Conservation (phyloP, 1,139 yeast species). For the Geotrichum carabidarum region DNA sequence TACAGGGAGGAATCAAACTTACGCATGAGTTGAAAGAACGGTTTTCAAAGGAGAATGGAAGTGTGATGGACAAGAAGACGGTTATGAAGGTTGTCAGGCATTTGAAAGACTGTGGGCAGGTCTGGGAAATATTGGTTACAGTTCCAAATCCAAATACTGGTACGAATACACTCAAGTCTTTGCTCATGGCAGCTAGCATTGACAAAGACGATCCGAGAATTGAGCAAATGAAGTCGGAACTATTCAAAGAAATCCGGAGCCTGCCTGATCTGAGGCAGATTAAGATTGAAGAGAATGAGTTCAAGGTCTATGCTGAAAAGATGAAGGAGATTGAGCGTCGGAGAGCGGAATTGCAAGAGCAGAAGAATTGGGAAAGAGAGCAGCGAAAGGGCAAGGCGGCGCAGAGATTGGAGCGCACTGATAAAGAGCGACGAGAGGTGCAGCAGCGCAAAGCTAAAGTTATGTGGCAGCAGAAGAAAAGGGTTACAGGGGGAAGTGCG, state of each 20-base stretch:
- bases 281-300: slow-evolving; percentile 11
- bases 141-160: slow-evolving; percentile 23
- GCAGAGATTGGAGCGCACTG: slow-evolving; percentile 11
- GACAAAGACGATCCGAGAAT: slow-evolving; percentile 22
- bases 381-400: slow-evolving; percentile 1
- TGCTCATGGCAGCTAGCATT: slow-evolving; percentile 24
- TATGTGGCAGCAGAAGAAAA: not conserved
- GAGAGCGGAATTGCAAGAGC: not conserved
- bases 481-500: not conserved
- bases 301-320: slow-evolving; percentile 13
- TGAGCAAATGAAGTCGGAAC: slow-evolving; percentile 10
- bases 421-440: slow-evolving; percentile 9
- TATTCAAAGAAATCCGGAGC: slow-evolving; percentile 5
- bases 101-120: slow-evolving; percentile 28
- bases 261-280: not conserved
- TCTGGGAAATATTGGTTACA: slow-evolving; percentile 24
- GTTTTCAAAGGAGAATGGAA: slow-evolving; percentile 24
- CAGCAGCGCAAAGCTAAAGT: not conserved
- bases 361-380: slow-evolving; percentile 3
- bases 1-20: slow-evolving; percentile 32
- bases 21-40: slow-evolving; percentile 27
- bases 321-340: slow-evolving; percentile 5
- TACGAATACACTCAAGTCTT: slow-evolving; percentile 21
- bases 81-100: slow-evolving; percentile 28
- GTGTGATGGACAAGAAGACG: slow-evolving; percentile 37